Base-by-base conservation (phyloP, 768 basidiomycete genomes). In the Omphalotus guepiniiformis region DNA sequence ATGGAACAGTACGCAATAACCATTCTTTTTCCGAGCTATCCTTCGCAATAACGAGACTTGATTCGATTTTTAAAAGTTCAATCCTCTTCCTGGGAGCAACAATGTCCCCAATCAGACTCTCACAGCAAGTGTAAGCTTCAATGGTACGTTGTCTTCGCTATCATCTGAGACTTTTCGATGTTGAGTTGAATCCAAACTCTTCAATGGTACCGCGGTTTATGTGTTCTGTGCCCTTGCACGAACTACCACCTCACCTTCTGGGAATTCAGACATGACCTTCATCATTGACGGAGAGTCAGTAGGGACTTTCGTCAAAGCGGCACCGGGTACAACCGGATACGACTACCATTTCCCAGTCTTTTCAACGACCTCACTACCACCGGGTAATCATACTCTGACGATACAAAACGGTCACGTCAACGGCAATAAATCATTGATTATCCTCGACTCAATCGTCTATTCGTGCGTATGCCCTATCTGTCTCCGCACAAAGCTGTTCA, bases 191-290 rank as follows among this genome's bases (percentile, higher is more conserved):
- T 29, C 25, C 28, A 18, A 18, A 44, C 26, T 16, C 8, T 6
- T n/a, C 13, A 22, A 21, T 75, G 73, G 73, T 6, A 63, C 68
- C n/a, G 72, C 73, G 0, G 55, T 76, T 12, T 74, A 74, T 54
- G 68, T 75, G 2, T 72, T 61, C 50, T 71, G 70, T 49, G 61
- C 65, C 21, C 51, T 70, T 11, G 56, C 71, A 0, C 56, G 61
- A 35, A 56, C 61, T 2, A 48, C 41, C 19, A 42, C 27, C 6
- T 29, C 32, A 29, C 64, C 62, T 15, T 52, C 55, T 41, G 69
- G 58, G 15, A 46, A 63, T 47, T 52, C 63, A 1, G 58, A 70
- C 49, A 58, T 70, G 61, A 58, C 52, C 1, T 72, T 70, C 48
- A 58, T 57, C 42, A 46, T 72, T 35, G 70, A 72, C 47, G 63